These are phyloP conservation scores for Mycena alexandri DNA, from an alignment of 768 basidiomycete species.

Conservation along the genomic window DNA sequence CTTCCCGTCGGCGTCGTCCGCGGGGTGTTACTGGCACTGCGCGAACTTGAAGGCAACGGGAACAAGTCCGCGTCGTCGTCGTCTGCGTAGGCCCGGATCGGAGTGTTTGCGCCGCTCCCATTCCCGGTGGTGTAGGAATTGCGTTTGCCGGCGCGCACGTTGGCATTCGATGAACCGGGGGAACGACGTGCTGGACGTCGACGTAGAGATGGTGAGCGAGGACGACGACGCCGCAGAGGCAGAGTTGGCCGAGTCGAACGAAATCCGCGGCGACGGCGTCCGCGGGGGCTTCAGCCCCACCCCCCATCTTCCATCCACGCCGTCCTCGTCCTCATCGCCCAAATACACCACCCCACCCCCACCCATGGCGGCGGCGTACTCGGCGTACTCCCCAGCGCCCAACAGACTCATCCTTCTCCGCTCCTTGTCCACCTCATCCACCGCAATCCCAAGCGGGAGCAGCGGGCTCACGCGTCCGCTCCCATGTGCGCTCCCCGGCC, in stretches of 20 bases:
- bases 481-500: too few species aligned
- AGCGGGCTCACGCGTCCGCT: conserved; percentile 31
- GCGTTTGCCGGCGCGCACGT: too few species aligned
- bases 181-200: too few species aligned
- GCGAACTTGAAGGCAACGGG: conserved; percentile 31
- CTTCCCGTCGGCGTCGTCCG: conserved; percentile 7
- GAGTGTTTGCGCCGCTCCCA: conserved; percentile 2
- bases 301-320: too few species aligned
- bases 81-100: conserved; percentile 24
- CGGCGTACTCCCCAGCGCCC: neutral
- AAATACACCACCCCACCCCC: conserved; percentile 1
- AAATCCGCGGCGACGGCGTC: conserved; percentile 12
- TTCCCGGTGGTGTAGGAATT: too few species aligned
- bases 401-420: conserved; percentile 18
- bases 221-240: neutral
- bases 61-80: conserved; percentile 38
- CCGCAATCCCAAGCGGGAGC: conserved; percentile 36
- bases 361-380: too few species aligned
- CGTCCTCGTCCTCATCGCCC: conserved; percentile 13
- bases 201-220: neutral
- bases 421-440: conserved; percentile 40
- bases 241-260: neutral
- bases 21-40: conserved; percentile 6
- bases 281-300: neutral
- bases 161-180: too few species aligned